phyloP scores from a whole-genome alignment of 352 stramenopile genomes.

The Phytophthora melonis region DNA sequence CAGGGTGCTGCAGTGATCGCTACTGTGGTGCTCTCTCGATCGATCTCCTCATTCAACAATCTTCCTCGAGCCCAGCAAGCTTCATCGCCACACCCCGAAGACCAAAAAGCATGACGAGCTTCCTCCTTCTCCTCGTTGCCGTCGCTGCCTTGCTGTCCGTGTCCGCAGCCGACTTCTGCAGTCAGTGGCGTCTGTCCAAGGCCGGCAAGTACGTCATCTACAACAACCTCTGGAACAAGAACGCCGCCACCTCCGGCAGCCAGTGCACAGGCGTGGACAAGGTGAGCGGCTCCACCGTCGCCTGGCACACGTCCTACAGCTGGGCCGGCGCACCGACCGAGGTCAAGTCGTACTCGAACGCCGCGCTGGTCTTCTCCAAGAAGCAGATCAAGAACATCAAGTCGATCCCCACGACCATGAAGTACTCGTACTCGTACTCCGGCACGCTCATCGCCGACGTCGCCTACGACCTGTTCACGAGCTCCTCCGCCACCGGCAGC shows the following conservation, averaged over 20 bases:
- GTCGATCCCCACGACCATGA: constrained; percentile 38
- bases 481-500: constrained; percentile 26
- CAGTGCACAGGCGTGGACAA: constrained; percentile 57
- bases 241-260: constrained; percentile 42
- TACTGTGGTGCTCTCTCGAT: background rate
- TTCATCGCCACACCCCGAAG: constrained; percentile 3
- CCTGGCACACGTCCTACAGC: constrained; percentile 53
- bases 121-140: constrained; percentile 1
- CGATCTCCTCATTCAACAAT: constrained; percentile 21
- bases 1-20: background rate
- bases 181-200: constrained; percentile 34
- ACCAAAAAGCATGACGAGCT: constrained; percentile 15
- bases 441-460: constrained; percentile 42
- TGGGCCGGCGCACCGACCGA: constrained; percentile 37
- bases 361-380: constrained; percentile 44
- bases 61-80: constrained; percentile 22
- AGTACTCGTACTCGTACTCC: constrained; percentile 40
- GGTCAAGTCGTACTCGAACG: constrained; percentile 59
- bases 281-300: constrained; percentile 38
- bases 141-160: constrained; percentile 24
- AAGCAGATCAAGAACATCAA: constrained; percentile 35
- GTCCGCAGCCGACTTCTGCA: constrained; percentile 23
- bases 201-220: constrained; percentile 50
- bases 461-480: constrained; percentile 44
- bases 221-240: constrained; percentile 60